phyloP scores from a whole-genome alignment of 129 eudicot species.

The Kitagawia praeruptora region DNA sequence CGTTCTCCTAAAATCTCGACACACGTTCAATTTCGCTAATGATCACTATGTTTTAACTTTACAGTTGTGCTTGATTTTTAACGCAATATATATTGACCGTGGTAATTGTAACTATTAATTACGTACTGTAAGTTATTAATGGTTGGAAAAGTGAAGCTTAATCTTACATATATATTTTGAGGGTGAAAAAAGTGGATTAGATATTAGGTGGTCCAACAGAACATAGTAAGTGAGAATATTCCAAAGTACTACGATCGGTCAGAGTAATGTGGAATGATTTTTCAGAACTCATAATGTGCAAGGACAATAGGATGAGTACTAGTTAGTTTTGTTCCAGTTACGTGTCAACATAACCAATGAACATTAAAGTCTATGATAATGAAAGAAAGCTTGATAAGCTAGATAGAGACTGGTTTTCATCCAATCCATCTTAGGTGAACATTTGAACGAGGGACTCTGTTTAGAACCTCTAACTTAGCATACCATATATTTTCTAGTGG shows the following conservation, averaged over 20 bases:
- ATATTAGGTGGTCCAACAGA: neutral
- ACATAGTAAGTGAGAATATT: neutral
- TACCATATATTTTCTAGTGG: too few relatives aligned
- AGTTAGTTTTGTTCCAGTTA: neutral
- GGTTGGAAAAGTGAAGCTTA: too few relatives aligned
- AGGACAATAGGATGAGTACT: neutral
- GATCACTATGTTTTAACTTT: too few relatives aligned
- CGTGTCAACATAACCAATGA: slow-evolving; percentile 14
- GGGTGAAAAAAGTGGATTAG: neutral
- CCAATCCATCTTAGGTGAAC: neutral
- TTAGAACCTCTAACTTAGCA: neutral
- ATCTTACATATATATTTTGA: neutral
- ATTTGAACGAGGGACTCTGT: neutral
- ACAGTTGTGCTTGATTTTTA: too few relatives aligned
- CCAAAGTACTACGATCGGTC: neutral
- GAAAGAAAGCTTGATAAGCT: neutral
- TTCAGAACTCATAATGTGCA: neutral
- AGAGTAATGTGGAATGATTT: slow-evolving; percentile 17
- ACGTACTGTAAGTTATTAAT: too few relatives aligned
- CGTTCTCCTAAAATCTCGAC: too few relatives aligned
- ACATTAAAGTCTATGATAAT: neutral
- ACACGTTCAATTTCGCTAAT: too few relatives aligned
- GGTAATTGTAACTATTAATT: too few relatives aligned
- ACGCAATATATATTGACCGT: too few relatives aligned
- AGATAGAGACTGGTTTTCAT: neutral